These are phyloP conservation scores for Pelargonium cotyledonis DNA, from an alignment of 441 rosid species.

Conservation along the genomic window DNA sequence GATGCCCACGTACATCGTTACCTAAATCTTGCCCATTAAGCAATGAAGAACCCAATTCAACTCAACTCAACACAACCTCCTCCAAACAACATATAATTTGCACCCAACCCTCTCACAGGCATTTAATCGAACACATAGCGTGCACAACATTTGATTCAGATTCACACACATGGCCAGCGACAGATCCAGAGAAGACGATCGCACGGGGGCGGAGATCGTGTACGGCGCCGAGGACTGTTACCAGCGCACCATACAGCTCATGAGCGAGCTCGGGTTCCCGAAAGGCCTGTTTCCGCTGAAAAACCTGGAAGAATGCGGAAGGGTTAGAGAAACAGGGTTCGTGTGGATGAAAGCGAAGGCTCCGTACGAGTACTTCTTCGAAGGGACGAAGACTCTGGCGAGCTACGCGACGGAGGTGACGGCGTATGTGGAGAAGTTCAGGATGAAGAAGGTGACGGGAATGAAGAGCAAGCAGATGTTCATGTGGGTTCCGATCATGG, in stretches of 20 bases:
- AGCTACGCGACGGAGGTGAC: constrained; percentile 73
- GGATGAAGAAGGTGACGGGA: constrained; percentile 91
- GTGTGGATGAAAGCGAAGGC: constrained; percentile 88
- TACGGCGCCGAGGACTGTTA: constrained; percentile 66
- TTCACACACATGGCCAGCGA: neutral
- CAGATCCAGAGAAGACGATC: too few species aligned
- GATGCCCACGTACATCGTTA: too few species aligned
- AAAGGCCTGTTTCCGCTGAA: constrained; percentile 75
- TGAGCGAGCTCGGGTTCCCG: constrained; percentile 83
- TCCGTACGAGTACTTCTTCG: constrained; percentile 76
- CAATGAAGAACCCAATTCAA: too few species aligned
- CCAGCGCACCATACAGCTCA: constrained; percentile 54
- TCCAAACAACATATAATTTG: too few species aligned
- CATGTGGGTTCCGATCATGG: constrained; percentile 76
- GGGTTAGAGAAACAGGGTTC: constrained; percentile 69
- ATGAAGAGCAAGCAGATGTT: constrained; percentile 79
- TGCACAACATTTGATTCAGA: too few species aligned
- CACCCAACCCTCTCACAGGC: too few species aligned
- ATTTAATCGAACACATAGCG: too few species aligned
- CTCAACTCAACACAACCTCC: too few species aligned
- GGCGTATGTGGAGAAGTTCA: constrained; percentile 62
- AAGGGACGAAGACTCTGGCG: constrained; percentile 49
- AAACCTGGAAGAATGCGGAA: constrained; percentile 78
- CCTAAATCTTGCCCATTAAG: too few species aligned
- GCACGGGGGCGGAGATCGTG: constrained; percentile 67